Evolutionary conservation across 2,329 filamentous ascomycete species (phyloP).

Genomic region (Aspergillus phoenicis): DNA sequence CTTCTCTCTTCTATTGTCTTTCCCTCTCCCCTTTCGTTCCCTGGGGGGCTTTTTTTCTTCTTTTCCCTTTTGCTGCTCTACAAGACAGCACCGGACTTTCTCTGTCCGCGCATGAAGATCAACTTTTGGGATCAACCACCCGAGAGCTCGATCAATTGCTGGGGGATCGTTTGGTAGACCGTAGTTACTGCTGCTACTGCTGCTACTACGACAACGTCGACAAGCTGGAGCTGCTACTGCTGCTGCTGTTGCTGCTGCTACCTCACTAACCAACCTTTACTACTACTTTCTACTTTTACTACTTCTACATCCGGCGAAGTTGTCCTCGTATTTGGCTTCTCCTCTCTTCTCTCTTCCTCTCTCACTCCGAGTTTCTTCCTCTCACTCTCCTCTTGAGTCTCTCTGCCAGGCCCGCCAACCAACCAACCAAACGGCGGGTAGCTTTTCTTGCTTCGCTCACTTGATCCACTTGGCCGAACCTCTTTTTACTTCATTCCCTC

Average conservation of each 20-base stretch:
- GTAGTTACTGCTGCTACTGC: no score
- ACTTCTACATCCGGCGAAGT: neutral
- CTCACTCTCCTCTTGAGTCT: no score
- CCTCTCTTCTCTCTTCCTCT: no score
- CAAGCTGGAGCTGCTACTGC: no score
- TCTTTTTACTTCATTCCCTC: slow-evolving; percentile 16
- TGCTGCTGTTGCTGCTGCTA: no score
- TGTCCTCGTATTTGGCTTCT: neutral
- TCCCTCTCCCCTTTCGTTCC: neutral
- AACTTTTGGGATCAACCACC: neutral
- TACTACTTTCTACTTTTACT: no score
- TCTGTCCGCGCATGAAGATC: neutral
- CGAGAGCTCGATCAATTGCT: neutral
- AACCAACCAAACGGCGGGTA: slow-evolving; percentile 6
- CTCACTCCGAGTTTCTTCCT: neutral
- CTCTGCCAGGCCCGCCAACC: neutral
- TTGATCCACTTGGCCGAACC: slow-evolving; percentile 24
- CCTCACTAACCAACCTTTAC: no score
- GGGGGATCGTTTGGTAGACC: no score
- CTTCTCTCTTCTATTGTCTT: neutral
- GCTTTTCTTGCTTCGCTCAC: slow-evolving; percentile 11
- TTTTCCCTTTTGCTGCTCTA: neutral
- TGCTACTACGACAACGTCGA: no score
- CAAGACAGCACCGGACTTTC: neutral
- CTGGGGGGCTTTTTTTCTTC: neutral